Conservation (phyloP, 139 green algal species). For the Tetradesmus obliquus region DNA sequence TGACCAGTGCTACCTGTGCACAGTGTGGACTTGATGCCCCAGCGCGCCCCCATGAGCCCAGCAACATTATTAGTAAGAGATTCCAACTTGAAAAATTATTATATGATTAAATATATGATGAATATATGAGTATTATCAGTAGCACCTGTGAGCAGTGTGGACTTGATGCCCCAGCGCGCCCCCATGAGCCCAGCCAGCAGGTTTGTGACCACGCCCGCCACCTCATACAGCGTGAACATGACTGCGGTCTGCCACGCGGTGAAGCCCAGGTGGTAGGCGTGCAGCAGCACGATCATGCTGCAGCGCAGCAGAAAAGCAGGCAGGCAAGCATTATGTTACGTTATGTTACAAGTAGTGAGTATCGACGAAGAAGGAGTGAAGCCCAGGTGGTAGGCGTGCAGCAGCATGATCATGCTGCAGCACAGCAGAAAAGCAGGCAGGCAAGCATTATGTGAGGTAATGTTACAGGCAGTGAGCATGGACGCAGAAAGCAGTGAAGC, state of each 20-base stretch:
- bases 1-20: too few relatives aligned
- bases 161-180: slow-evolving; percentile 85
- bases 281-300: slow-evolving; percentile 89
- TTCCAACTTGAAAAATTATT: too few relatives aligned
- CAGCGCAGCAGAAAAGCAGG: slow-evolving; percentile 45
- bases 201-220: slow-evolving; percentile 86
- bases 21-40: slow-evolving; percentile 88
- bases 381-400: background rate
- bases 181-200: slow-evolving; percentile 79
- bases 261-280: slow-evolving; percentile 86
- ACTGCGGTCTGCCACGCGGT: slow-evolving; percentile 67
- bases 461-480: slow-evolving; percentile 88
- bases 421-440: background rate
- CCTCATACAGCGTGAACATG: slow-evolving; percentile 90
- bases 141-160: slow-evolving; percentile 72
- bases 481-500: slow-evolving; percentile 76
- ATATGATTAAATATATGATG: too few relatives aligned
- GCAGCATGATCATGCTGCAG: slow-evolving; percentile 68
- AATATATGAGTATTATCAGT: too few relatives aligned
- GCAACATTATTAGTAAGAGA: too few relatives aligned
- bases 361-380: background rate
- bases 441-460: too few relatives aligned
- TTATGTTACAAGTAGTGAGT: too few relatives aligned
- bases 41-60: slow-evolving; percentile 75
- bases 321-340: too few relatives aligned